These are phyloP conservation scores for Aaosphaeria arxii DNA, from an alignment of 2,329 filamentous ascomycete genomes.

Conservation along the genomic window DNA sequence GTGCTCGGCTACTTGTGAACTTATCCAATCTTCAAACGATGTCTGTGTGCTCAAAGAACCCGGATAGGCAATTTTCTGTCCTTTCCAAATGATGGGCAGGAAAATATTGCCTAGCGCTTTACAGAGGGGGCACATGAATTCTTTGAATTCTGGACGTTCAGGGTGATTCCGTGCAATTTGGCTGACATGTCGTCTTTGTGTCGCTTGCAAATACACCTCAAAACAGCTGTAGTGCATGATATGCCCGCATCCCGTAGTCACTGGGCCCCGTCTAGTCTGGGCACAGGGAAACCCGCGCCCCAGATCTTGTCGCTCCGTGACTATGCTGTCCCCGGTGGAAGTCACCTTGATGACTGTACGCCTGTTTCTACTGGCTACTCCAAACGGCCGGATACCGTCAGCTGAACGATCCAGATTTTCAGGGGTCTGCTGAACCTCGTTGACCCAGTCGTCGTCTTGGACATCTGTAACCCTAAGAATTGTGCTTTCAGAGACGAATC, in stretches of 20 bases:
- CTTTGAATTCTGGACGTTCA: slow-evolving; percentile 72
- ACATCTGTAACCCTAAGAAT: slow-evolving; percentile 85
- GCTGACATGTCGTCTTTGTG: slow-evolving; percentile 76
- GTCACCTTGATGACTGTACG: slow-evolving; percentile 73
- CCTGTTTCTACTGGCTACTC: slow-evolving; percentile 83
- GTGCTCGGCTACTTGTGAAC: slow-evolving; percentile 52
- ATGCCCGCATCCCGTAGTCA: slow-evolving; percentile 90
- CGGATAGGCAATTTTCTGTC: slow-evolving; percentile 79
- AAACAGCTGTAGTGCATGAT: slow-evolving; percentile 99
- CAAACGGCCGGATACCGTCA: slow-evolving; percentile 81
- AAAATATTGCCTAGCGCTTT: slow-evolving; percentile 96
- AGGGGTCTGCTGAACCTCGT: slow-evolving; percentile 77
- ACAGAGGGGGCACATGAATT: slow-evolving; percentile 95
- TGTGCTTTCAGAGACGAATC: slow-evolving; percentile 79
- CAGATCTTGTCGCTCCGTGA: slow-evolving; percentile 74
- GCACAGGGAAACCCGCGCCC: slow-evolving; percentile 82
- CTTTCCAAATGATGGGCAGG: slow-evolving; percentile 92
- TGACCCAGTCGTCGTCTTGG: slow-evolving; percentile 76
- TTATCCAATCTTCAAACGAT: slow-evolving; percentile 68
- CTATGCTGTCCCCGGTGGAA: slow-evolving; percentile 66
- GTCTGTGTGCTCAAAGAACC: slow-evolving; percentile 61
- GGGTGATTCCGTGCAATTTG: slow-evolving; percentile 95
- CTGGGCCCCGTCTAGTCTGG: slow-evolving; percentile 67
- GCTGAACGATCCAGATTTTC: slow-evolving; percentile 80
- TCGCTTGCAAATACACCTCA: slow-evolving; percentile 84